Conservation (phyloP, 768 basidiomycete species). For the Tulasnella calospora region DNA sequence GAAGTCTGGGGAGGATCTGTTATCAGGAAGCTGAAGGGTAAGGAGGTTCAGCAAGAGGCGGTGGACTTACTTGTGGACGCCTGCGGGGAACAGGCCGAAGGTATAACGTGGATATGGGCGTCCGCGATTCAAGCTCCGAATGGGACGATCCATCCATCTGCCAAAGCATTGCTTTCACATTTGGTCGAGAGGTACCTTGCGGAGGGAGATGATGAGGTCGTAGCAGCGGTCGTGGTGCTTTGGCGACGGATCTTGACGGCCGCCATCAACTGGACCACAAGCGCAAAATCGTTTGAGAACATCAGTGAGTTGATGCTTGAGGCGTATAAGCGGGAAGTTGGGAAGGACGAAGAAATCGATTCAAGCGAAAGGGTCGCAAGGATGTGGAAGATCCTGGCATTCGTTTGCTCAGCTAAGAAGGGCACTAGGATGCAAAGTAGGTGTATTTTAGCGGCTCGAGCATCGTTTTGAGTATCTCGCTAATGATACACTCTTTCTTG, state of each 20-base stretch:
- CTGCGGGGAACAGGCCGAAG: conserved; percentile 46
- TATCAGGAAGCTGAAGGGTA: conserved; percentile 7
- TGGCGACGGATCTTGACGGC: conserved; percentile 72
- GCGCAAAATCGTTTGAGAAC: conserved; percentile 56
- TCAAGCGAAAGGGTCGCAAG: conserved; percentile 1
- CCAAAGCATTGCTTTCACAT: conserved; percentile 39
- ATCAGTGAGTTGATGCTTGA: conserved; percentile 53
- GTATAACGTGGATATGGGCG: conserved; percentile 67
- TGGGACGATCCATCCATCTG: conserved; percentile 24
- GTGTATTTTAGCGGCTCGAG: conserved; percentile 31
- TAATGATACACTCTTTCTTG: conserved; percentile 10
- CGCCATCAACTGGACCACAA: conserved; percentile 75
- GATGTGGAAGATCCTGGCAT: conserved; percentile 47
- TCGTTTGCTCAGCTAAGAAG: conserved; percentile 59
- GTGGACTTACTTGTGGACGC: conserved; percentile 47
- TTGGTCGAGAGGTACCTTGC: conserved; percentile 50
- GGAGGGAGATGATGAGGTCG: conserved; percentile 37
- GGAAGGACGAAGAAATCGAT: background rate
- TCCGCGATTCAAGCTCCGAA: conserved; percentile 67
- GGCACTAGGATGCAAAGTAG: conserved; percentile 63
- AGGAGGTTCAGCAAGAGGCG: conserved; percentile 50
- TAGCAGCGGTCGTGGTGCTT: conserved; percentile 45
- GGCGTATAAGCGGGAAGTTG: background rate
- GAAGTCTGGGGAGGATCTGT: conserved; percentile 74
- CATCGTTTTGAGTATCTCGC: background rate